Evolutionary conservation across 768 basidiomycete species (phyloP).

Genomic region (Boletus vinaceobasis): DNA sequence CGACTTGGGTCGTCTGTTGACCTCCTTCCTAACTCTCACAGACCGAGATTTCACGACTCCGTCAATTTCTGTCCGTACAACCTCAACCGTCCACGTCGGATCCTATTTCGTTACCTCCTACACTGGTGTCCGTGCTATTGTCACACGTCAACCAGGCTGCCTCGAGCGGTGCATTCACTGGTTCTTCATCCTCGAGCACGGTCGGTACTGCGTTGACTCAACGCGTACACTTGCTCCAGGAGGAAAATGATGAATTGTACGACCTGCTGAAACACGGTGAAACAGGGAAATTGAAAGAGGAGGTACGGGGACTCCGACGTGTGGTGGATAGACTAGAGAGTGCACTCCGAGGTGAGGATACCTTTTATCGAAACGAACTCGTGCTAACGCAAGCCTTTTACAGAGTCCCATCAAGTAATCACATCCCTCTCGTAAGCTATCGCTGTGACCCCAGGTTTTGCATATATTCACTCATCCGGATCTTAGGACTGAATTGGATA

Average conservation of each 20-base stretch:
- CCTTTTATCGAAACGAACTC: neutral
- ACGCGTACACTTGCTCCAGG: constrained; percentile 67
- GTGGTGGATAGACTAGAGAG: constrained; percentile 68
- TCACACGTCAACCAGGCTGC: constrained; percentile 58
- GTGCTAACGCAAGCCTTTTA: constrained; percentile 5
- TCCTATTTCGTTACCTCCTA: constrained; percentile 65
- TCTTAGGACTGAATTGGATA: constrained; percentile 70
- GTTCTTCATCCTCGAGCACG: constrained; percentile 45
- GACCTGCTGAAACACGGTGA: constrained; percentile 69
- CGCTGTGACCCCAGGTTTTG: neutral
- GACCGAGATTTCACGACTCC: constrained; percentile 72
- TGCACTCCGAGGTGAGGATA: constrained; percentile 65
- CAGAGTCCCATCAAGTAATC: constrained; percentile 79
- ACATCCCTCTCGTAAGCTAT: constrained; percentile 64
- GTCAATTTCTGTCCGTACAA: constrained; percentile 61
- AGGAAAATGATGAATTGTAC: constrained; percentile 87
- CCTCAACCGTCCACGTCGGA: constrained; percentile 57
- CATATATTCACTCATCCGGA: constrained; percentile 16
- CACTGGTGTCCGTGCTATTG: constrained; percentile 63
- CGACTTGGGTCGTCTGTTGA: constrained; percentile 18
- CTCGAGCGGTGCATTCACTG: constrained; percentile 24
- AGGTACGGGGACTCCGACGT: constrained; percentile 65
- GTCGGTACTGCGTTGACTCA: constrained; percentile 75
- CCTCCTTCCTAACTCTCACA: constrained; percentile 28
- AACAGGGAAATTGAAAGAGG: constrained; percentile 78